Base-by-base conservation (phyloP, 805 yeast species). In the Candida morakotiae region DNA sequence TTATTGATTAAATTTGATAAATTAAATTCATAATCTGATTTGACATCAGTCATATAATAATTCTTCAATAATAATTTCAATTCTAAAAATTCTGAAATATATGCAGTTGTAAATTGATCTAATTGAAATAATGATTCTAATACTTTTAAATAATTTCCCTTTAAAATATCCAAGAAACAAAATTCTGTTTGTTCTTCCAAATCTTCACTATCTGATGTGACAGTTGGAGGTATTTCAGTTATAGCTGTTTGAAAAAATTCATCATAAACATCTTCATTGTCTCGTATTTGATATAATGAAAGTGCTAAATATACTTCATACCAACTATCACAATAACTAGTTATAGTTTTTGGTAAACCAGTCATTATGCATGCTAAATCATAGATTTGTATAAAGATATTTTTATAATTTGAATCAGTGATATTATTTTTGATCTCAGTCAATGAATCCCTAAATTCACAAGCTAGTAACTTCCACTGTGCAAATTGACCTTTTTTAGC, bases 91-190 rank as follows among this genome's bases (percentile, higher is more conserved):
- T 77, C 75, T 6, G 87, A 73, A 3, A 75, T 55, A 48, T 74
- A 79, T 0, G 87, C 78, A 2, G 86, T 76, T 2, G 85, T 77
- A 11, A 84, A 71, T 18, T 73, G 67, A 49, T 81, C 85, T 31
- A 81, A 63, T 2, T 71, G 62, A 53, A 82, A 83, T 18, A 84
- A 56, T 1, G 76, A 69, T 25, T 80, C 72, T 33, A 84, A 58
- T 11, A 78, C 79, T 17, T 76, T 71, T 30, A 82, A 61, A 41
- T 70, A 72, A 39, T 77, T 78, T 9, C 74, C 79, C 33, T 70
- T 72, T 31, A 83, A 59, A 7, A 81, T 60, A 48, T 79, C 73
- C 15, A 71, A 51, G 48, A 84, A 81, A 2, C 79, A 46, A 19
- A 46, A 45, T 40, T 62, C 67, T 2, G 55, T 43, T n/a, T 44